These are phyloP conservation scores for Colletotrichum endophyticum DNA, from an alignment of 2,329 filamentous ascomycete species.

Conservation along the genomic window DNA sequence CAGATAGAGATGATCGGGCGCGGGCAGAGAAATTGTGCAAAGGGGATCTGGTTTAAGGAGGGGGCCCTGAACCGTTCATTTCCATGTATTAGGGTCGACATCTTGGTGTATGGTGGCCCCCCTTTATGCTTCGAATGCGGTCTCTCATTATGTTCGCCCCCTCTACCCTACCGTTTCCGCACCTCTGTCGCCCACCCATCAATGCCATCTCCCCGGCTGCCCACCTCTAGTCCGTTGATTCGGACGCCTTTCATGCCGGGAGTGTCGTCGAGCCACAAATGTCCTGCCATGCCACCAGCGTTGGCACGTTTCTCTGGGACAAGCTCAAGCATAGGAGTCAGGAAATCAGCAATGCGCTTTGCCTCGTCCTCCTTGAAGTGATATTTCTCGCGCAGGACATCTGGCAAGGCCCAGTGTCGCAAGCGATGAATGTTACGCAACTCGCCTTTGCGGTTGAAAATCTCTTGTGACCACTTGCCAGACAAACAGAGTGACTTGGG, in stretches of 20 bases:
- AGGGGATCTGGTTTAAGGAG: background rate
- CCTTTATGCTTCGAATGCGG: background rate
- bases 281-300: conserved; percentile 91
- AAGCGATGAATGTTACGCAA: conserved; percentile 96
- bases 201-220: conserved; percentile 87
- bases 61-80: conserved; percentile 1
- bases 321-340: conserved; percentile 90
- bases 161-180: conserved; percentile 72
- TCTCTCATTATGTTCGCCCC: conserved; percentile 7
- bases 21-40: background rate
- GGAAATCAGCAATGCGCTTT: conserved; percentile 78
- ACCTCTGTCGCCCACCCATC: conserved; percentile 92
- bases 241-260: conserved; percentile 85
- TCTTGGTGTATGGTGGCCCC: conserved; percentile 4
- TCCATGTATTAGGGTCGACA: conserved; percentile 5
- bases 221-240: conserved; percentile 76
- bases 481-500: conserved; percentile 90
- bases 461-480: conserved; percentile 98
- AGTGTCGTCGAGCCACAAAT: conserved; percentile 82
- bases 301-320: conserved; percentile 89
- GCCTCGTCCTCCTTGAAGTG: conserved; percentile 87
- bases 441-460: conserved; percentile 97
- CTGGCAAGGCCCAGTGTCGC: conserved; percentile 92
- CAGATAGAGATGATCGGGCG: background rate
- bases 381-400: conserved; percentile 95